Base-by-base conservation (phyloP, 192 early-diverging fungal genomes). In the Backusella circina region DNA sequence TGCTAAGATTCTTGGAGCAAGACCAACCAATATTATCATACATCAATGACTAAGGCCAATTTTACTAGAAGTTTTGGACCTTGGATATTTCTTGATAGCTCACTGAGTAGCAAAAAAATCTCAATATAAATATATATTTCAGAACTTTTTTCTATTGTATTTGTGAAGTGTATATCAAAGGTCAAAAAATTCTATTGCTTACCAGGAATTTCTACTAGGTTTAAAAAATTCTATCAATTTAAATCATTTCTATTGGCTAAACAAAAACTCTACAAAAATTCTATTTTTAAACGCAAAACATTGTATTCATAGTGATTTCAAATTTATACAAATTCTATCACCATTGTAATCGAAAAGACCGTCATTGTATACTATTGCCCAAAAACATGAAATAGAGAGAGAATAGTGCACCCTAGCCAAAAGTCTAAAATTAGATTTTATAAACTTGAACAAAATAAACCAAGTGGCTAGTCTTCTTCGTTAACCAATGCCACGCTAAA, bases 241-340 rank as follows among this genome's bases (percentile, higher is more conserved):
- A n/a, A 64, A 64, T 28, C 5, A 64, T 28, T 23, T 28, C 57
- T 64, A 64, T 64, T 64, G 57, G 57, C 57, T 12, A 64, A 64
- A 12, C 57, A 64, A 64, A 64, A 30, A 61, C 23, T 61, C 23
- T 61, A 21, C 57, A 64, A 64, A 64, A 64, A 26, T 28, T 64
- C 57, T 64, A 64, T 64, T 64, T 64, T 64, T 31, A 23, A 64
- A 64, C n/a, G 57, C 57, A 64, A 64, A 64, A 64, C 21, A 64
- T 13, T 44, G n/a, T n/a, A n/a, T 10, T 38, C 37, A 38, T 7
- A 38, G 10, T 38, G 37, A 38, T 10, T 38, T 38, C 37, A 38
- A 38, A 38, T 38, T 10, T 38, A 38, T 38, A 38, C 37, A 38
- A 38, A 38, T 9, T 38, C 37, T 0, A 38, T 38, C 37, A 10